Conservation (phyloP, 345 rosid genomes). For the Trapa incisa region DNA sequence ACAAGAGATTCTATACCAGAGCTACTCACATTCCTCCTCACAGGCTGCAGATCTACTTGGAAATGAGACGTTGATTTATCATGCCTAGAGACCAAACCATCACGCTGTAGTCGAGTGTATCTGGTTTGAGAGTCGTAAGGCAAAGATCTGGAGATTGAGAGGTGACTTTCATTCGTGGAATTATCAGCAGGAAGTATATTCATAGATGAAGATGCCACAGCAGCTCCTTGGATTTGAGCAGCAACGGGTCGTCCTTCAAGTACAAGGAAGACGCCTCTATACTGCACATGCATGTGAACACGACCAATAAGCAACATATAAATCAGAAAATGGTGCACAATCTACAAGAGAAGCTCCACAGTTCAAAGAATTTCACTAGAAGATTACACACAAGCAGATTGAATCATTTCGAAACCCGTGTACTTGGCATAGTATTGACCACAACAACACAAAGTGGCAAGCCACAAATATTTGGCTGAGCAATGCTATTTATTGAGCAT, state of each 20-base stretch:
- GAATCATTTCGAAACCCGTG: background rate
- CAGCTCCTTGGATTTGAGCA: slow-evolving; percentile 25
- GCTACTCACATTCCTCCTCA: slow-evolving; percentile 37
- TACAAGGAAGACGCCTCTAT: slow-evolving; percentile 29
- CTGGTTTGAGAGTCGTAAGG: slow-evolving; percentile 47
- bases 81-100: slow-evolving; percentile 57
- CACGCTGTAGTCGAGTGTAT: slow-evolving; percentile 43
- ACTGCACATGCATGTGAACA: slow-evolving; percentile 26
- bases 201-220: slow-evolving; percentile 24
- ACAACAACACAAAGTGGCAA: background rate
- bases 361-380: background rate
- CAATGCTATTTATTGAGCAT: background rate
- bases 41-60: slow-evolving; percentile 43
- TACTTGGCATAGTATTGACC: background rate
- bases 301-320: background rate
- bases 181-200: slow-evolving; percentile 20
- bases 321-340: background rate
- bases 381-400: background rate
- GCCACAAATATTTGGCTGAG: background rate
- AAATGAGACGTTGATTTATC: slow-evolving; percentile 42
- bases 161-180: slow-evolving; percentile 27
- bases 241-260: slow-evolving; percentile 29
- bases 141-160: slow-evolving; percentile 24
- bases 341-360: background rate
- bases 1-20: slow-evolving; percentile 30